Conservation (phyloP, 2,329 filamentous ascomycete genomes). For the Trichophyton mentagrophytes region DNA sequence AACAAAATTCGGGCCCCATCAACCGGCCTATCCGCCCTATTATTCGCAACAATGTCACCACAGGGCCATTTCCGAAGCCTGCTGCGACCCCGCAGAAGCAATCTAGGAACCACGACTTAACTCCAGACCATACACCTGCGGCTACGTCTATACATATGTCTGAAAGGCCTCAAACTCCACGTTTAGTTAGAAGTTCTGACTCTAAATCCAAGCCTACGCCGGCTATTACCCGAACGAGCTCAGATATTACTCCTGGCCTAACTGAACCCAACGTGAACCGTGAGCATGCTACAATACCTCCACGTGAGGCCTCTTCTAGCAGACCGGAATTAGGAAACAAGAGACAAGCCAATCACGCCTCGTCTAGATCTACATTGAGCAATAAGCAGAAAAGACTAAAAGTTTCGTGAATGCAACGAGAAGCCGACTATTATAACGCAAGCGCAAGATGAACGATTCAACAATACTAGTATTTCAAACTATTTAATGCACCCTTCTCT, state of each 20-base stretch:
- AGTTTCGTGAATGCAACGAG: background rate
- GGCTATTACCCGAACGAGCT: background rate
- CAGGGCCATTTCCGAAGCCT: background rate
- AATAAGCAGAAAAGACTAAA: background rate
- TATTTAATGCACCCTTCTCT: background rate
- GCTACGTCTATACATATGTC: background rate
- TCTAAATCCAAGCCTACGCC: background rate
- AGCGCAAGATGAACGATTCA: background rate
- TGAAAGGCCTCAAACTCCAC: background rate
- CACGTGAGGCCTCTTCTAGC: background rate
- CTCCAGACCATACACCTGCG: background rate
- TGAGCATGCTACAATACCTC: background rate
- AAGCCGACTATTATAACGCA: background rate
- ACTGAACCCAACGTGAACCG: background rate
- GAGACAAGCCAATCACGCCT: background rate
- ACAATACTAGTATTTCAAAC: background rate
- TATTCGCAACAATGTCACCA: background rate
- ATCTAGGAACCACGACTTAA: too few relatives aligned
- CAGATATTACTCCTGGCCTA: background rate
- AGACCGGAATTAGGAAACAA: background rate
- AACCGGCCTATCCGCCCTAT: background rate
- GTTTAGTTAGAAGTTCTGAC: background rate
- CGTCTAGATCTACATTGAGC: background rate
- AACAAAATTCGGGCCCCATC: conserved; percentile 15
- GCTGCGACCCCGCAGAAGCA: background rate